Conservation (phyloP, 768 basidiomycete genomes). For the Gloeophyllum trabeum region DNA sequence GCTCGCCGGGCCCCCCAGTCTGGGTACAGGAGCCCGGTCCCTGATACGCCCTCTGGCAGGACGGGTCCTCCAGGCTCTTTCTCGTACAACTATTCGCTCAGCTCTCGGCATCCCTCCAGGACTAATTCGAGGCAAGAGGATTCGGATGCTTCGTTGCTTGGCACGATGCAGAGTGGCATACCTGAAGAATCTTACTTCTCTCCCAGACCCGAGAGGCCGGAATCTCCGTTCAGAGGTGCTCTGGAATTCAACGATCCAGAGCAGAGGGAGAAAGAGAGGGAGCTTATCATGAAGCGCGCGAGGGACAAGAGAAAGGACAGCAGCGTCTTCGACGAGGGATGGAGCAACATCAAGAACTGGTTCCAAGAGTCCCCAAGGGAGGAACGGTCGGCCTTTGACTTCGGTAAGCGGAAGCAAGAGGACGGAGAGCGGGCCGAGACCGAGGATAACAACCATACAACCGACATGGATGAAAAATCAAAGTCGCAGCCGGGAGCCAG, state of each 20-base stretch:
- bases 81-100: slow-evolving; percentile 49
- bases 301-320: slow-evolving; percentile 23
- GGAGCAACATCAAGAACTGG: slow-evolving; percentile 42
- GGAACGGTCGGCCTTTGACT: slow-evolving; percentile 27
- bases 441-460: slow-evolving; percentile 16
- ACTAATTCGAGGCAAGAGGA: slow-evolving; percentile 23
- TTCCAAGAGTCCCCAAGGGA: slow-evolving; percentile 33
- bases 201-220: slow-evolving; percentile 21
- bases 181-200: slow-evolving; percentile 7
- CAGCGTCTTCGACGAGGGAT: slow-evolving; percentile 35
- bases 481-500: background rate
- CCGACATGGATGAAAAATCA: slow-evolving; percentile 1
- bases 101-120: slow-evolving; percentile 11
- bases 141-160: slow-evolving; percentile 8
- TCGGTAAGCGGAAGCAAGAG: slow-evolving; percentile 12
- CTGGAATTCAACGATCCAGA: slow-evolving; percentile 33
- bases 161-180: background rate
- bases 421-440: slow-evolving; percentile 13
- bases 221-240: slow-evolving; percentile 49
- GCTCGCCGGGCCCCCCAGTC: background rate
- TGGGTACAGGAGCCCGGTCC: background rate
- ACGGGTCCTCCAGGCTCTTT: slow-evolving; percentile 70
- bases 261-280: slow-evolving; percentile 26
- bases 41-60: slow-evolving; percentile 43
- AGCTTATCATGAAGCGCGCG: slow-evolving; percentile 37